Evolutionary conservation across 768 basidiomycete species (phyloP).

Genomic region (Trametes coccinea): DNA sequence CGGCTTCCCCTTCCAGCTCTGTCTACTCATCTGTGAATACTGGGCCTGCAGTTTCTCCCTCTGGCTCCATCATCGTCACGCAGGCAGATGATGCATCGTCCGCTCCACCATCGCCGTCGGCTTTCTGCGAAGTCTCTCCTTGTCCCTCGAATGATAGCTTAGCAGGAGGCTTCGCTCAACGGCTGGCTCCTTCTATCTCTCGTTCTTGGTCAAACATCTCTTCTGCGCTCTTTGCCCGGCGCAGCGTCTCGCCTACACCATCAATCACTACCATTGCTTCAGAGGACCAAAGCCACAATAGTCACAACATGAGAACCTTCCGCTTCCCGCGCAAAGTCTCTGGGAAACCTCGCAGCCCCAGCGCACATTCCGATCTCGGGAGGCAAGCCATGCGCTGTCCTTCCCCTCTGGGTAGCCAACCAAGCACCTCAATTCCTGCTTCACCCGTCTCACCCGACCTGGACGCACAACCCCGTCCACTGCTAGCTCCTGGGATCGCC

Average conservation of each 20-base stretch:
- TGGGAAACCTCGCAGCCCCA: constrained; percentile 3
- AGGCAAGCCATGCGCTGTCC: background rate
- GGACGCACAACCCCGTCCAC: background rate
- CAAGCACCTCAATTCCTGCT: background rate
- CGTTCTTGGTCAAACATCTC: constrained; percentile 7
- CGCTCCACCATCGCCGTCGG: background rate
- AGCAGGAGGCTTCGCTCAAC: background rate
- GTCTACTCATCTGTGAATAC: background rate
- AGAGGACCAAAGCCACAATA: background rate
- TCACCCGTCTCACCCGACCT: background rate
- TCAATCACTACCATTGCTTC: constrained; percentile 7
- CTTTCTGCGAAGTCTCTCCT: background rate
- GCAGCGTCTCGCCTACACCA: constrained; percentile 14
- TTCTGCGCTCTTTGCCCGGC: constrained; percentile 2
- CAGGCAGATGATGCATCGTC: background rate
- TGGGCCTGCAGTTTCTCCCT: background rate
- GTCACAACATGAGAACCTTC: background rate
- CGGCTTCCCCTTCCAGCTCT: background rate
- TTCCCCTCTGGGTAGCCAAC: background rate
- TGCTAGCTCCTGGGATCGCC: background rate
- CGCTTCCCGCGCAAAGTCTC: constrained; percentile 5
- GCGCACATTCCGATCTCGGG: background rate
- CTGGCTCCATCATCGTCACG: constrained; percentile 8
- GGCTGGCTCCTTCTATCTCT: background rate
- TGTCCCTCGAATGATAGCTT: background rate